A percentile compares a stretch with the other conserved stretches of the same genome.
phyloP scores from a whole-genome alignment of 1,284 basidiomycete genomes.

The Omphalotus olearius region DNA sequence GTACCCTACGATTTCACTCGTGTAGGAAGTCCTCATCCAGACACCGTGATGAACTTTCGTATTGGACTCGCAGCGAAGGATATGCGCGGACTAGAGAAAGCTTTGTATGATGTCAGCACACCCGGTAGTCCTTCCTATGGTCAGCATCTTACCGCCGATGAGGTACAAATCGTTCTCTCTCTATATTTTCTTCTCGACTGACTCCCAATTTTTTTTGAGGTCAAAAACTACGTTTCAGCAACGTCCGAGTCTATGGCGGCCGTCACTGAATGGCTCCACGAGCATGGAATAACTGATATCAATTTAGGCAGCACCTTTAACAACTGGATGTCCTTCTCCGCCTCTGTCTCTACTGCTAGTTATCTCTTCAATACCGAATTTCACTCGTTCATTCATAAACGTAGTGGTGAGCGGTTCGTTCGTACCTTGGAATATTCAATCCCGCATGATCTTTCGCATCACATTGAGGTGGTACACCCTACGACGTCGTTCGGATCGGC shows the following conservation, averaged over 20 bases:
- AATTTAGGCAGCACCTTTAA: slow-evolving; percentile 26
- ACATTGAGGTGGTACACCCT: slow-evolving; percentile 38
- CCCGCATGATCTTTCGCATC: slow-evolving; percentile 31
- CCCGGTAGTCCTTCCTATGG: slow-evolving; percentile 36
- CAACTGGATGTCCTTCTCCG: slow-evolving; percentile 38
- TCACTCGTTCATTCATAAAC: slow-evolving; percentile 32
- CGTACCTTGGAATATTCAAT: slow-evolving; percentile 40
- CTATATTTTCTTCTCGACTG: background rate
- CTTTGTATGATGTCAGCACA: slow-evolving; percentile 18
- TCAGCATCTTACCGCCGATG: slow-evolving; percentile 39
- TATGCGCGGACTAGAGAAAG: slow-evolving; percentile 14
- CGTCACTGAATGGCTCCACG: slow-evolving; percentile 40
- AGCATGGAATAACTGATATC: slow-evolving; percentile 29
- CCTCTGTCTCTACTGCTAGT: slow-evolving; percentile 42
- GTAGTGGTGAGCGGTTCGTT: slow-evolving; percentile 29
- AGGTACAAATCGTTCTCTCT: slow-evolving; percentile 27
- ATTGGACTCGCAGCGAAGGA: slow-evolving; percentile 15
- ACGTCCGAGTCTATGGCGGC: slow-evolving; percentile 31
- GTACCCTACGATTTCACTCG: slow-evolving; percentile 12
- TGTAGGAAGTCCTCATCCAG: slow-evolving; percentile 10
- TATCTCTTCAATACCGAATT: slow-evolving; percentile 36
- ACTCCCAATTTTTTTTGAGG: slow-evolving; percentile 9
- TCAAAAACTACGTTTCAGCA: slow-evolving; percentile 33
- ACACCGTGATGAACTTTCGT: slow-evolving; percentile 14
- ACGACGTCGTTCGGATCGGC: slow-evolving; percentile 33